These are phyloP conservation scores for Neoscytalidium dimidiatum DNA, from an alignment of 2,329 filamentous ascomycete species.

Conservation along the genomic window DNA sequence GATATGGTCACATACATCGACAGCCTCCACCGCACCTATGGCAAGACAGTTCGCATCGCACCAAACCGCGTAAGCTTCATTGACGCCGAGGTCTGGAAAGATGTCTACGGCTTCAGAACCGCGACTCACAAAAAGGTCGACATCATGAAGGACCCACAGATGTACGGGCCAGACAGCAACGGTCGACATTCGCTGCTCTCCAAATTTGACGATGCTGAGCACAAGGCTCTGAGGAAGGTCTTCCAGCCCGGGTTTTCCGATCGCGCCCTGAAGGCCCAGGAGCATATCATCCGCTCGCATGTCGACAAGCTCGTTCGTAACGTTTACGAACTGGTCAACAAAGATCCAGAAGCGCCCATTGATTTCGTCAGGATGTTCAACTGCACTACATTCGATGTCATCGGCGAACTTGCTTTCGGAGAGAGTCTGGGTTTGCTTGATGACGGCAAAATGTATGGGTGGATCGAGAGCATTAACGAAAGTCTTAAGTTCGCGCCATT, in stretches of 20 bases:
- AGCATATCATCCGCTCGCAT: constrained; percentile 43
- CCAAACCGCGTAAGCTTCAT: constrained; percentile 43
- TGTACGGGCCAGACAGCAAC: neutral
- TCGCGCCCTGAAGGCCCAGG: constrained; percentile 20
- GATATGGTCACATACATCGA: constrained; percentile 28
- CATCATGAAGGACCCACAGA: constrained; percentile 30
- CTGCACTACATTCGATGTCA: constrained; percentile 26
- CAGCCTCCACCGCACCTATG: constrained; percentile 41
- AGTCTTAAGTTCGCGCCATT: neutral
- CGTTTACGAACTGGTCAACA: constrained; percentile 30
- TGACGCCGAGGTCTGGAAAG: constrained; percentile 42
- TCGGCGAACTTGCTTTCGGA: constrained; percentile 28
- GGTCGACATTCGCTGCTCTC: neutral
- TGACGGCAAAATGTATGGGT: neutral
- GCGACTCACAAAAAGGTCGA: constrained; percentile 24
- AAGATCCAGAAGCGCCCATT: constrained; percentile 32
- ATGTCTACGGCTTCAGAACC: constrained; percentile 35
- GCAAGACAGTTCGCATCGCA: constrained; percentile 43
- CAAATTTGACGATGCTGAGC: constrained; percentile 37
- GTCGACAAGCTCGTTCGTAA: constrained; percentile 42
- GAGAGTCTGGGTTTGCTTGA: constrained; percentile 26
- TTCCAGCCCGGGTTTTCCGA: constrained; percentile 44
- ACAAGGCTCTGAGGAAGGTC: constrained; percentile 40
- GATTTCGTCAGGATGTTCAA: constrained; percentile 36
- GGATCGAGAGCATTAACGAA: neutral